Evolutionary conservation across 345 rosid genomes (phyloP), one percentile per base, ranked within the genome.

Genomic region (Boechera stricta): DNA sequence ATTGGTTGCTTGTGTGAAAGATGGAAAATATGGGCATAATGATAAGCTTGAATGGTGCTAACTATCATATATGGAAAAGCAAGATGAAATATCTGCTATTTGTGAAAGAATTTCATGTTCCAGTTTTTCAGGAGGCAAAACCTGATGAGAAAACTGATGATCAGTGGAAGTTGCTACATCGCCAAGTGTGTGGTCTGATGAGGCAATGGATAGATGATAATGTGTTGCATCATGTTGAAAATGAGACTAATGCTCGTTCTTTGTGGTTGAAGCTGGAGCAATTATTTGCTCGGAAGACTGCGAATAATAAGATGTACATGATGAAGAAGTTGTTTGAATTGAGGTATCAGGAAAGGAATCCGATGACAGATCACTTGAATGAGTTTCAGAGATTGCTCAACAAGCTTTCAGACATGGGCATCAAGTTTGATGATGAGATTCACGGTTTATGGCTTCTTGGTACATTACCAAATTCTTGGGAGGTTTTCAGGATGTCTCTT

Each of bases 161-260:
- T 7, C 0, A 62, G 10, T 62, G 49, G 49, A 62, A 5, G 1
- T 21, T 62, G 49, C 1, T 10, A 0, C 6, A 39, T 39, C 18
- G 33, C 16, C 49, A 39, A 60, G 62, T 57, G 47, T 60, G 47
- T 60, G 47, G 65, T 60, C 9, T 6, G 7, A 38, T 61, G 21
- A 61, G 2, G 5, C 31, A 61, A 38, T 38, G 66, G 32, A n/a
- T 38, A 10, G 47, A 16, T 16, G 16, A 16, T 16, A 16, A 16
- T 16, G 16, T 16, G 16, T 16, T 16, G 16, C 16, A 16, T 16
- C 16, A 16, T 16, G 16, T 16, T 16, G 16, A 16, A 16, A 16
- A 16, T 16, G 16, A 16, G 16, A 16, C 16, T 16, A 16, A 16
- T 16, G 16, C 16, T 16, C 16, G 16, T 16, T 16, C 16, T 16